A percentile compares a stretch with the other conserved stretches of the same genome.
These are phyloP conservation scores for Cutaneotrichosporon sp. DNA, from an alignment of 1,284 basidiomycete species.

Conservation along the genomic window DNA sequence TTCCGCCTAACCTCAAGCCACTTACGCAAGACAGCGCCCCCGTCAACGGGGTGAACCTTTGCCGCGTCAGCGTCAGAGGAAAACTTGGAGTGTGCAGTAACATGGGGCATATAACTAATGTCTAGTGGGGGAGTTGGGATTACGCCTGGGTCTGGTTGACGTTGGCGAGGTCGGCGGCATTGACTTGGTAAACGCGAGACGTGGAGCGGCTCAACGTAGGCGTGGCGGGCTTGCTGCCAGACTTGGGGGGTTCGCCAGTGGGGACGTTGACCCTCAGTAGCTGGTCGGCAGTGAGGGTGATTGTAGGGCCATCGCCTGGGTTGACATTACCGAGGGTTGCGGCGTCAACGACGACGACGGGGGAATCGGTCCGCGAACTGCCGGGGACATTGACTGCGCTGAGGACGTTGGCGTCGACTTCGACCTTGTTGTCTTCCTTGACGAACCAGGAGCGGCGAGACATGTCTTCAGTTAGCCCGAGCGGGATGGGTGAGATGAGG, in stretches of 20 bases:
- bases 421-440: neutral
- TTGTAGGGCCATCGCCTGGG: neutral
- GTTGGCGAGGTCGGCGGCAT: neutral
- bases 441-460: constrained; percentile 2
- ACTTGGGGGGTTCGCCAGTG: neutral
- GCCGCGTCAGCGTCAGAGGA: too few species aligned
- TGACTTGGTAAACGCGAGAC: neutral
- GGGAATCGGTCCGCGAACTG: neutral
- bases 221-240: neutral
- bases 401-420: neutral
- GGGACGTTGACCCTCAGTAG: neutral
- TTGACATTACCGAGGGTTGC: neutral
- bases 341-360: neutral
- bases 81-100: too few species aligned
- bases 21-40: too few species aligned
- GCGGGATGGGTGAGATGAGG: neutral
- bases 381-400: neutral
- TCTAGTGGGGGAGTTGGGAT: too few species aligned
- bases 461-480: neutral
- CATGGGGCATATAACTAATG: too few species aligned
- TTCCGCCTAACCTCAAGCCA: too few species aligned
- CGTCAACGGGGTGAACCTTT: too few species aligned
- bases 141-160: neutral
- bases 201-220: neutral
- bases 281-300: neutral